Percentiles rank a stretch among this genome's conserved stretches.
These are phyloP conservation scores for Naematelia encephala DNA, from an alignment of 768 basidiomycete genomes.

Conservation along the genomic window DNA sequence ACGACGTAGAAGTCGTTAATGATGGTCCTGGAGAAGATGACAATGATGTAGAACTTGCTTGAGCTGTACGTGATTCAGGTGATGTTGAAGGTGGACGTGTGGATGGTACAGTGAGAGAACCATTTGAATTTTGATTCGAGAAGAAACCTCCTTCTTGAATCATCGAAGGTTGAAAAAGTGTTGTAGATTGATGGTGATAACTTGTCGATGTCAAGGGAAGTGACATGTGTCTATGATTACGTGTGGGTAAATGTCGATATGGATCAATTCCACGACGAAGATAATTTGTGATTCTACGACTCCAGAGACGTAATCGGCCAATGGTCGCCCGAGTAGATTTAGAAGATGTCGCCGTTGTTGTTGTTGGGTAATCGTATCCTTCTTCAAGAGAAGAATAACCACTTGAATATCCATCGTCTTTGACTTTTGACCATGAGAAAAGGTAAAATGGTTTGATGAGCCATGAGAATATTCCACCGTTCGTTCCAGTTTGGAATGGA, in stretches of 20 bases:
- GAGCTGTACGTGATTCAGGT: not conserved
- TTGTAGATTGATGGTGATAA: no score
- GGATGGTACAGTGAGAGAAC: not conserved
- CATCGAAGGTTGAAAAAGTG: no score
- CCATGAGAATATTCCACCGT: not conserved
- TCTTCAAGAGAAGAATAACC: not conserved
- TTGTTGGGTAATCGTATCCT: not conserved
- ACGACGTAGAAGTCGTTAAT: not conserved
- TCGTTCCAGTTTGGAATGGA: not conserved
- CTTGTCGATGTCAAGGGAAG: not conserved
- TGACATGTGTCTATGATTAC: not conserved
- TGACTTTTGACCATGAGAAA: not conserved
- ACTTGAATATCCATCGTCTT: conserved; percentile 9
- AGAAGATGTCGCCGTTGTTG: conserved; percentile 2
- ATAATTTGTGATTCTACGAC: conserved; percentile 12
- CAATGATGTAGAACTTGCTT: not conserved
- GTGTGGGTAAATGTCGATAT: not conserved
- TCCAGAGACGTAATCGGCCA: conserved; percentile 12
- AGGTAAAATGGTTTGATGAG: not conserved
- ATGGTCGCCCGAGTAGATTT: not conserved
- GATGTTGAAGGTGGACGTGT: not conserved
- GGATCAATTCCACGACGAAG: conserved; percentile 5
- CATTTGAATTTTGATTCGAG: not conserved
- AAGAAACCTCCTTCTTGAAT: no score
- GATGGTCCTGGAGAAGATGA: not conserved